phyloP scores from a whole-genome alignment of 352 stramenopile genomes.

The Globisporangium cederbergense region DNA sequence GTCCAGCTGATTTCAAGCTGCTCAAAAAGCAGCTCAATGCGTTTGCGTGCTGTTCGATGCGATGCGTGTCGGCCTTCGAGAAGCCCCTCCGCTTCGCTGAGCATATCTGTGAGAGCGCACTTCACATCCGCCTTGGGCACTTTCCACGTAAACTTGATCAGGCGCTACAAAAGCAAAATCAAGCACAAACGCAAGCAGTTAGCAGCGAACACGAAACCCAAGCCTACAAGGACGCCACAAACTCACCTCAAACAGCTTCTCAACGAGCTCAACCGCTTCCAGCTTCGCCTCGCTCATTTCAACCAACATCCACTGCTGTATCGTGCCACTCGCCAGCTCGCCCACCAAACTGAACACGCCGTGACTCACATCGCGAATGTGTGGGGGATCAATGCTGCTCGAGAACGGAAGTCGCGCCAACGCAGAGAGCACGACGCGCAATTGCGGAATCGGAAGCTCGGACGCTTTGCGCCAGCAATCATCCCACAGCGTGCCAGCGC shows the following conservation, averaged over 20 bases:
- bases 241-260: slow-evolving; percentile 16
- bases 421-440: slow-evolving; percentile 40
- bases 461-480: slow-evolving; percentile 41
- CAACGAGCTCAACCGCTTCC: slow-evolving; percentile 16
- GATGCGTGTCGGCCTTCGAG: slow-evolving; percentile 39
- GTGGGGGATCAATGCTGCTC: slow-evolving; percentile 27
- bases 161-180: slow-evolving; percentile 14
- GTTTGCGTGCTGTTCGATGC: slow-evolving; percentile 46
- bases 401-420: slow-evolving; percentile 50
- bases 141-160: slow-evolving; percentile 78
- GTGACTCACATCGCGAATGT: slow-evolving; percentile 26
- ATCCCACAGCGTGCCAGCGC: slow-evolving; percentile 36
- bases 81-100: slow-evolving; percentile 40
- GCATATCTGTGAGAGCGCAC: slow-evolving; percentile 51
- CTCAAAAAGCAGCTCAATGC: slow-evolving; percentile 45
- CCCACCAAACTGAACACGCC: slow-evolving; percentile 48
- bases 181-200: not conserved
- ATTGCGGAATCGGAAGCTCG: slow-evolving; percentile 30
- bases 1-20: slow-evolving; percentile 74
- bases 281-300: slow-evolving; percentile 11
- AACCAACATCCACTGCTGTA: not conserved
- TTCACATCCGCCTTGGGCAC: slow-evolving; percentile 52
- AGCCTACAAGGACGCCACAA: too few relatives aligned
- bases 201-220: not conserved
- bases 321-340: slow-evolving; percentile 17